Base-by-base conservation (phyloP, 495 filamentous ascomycete species). In the Apiosordaria backusii region DNA sequence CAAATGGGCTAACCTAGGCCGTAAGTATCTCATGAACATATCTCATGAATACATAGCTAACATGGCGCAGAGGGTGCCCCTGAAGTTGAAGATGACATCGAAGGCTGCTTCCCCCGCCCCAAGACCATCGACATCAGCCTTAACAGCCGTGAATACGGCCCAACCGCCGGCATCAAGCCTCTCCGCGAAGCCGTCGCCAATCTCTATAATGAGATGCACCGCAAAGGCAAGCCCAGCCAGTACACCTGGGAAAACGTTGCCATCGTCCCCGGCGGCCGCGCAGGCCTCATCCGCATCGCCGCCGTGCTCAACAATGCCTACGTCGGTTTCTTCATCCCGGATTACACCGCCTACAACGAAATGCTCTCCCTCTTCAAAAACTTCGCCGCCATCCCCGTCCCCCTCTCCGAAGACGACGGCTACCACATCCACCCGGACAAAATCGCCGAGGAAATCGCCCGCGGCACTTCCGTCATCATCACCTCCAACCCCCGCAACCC, bases 231-330 rank as follows among this genome's bases (percentile, higher is more conserved):
- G 79, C 80, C 83, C n/a, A 93, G 90, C 75, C 83, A 96, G 77
- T 97, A 98, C 75, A 93, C 90, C n/a, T 97, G 92, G 89, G 94
- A 97, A 80, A 97, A 98, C 78, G 94, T 97, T n/a, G 93, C 91
- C 77, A 96, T 98, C 73, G 94, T 98, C 4, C 94, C 94, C 52
- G 94, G 94, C 76, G 94, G 94, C 25, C 84, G 94, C 67, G 93
- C 94, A 18, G 94, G 94, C 24, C 80, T 98, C 80, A 96, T 97
- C 68, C 86, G 94, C 58, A 96, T 97, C 78, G 93, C 94, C 2
- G 94, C 94, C 23, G 94, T 98, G 15, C 76, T 98, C 70, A 92
- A 92, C 69, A 96, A 97, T 72, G 89, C 92, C 62, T 97, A 96
- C 71, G 84, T 96, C 60, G 91, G 89, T 26, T 96, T 93, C 83